Conservation (phyloP, 495 filamentous ascomycete species). For the Aspergillus haitiensis region DNA sequence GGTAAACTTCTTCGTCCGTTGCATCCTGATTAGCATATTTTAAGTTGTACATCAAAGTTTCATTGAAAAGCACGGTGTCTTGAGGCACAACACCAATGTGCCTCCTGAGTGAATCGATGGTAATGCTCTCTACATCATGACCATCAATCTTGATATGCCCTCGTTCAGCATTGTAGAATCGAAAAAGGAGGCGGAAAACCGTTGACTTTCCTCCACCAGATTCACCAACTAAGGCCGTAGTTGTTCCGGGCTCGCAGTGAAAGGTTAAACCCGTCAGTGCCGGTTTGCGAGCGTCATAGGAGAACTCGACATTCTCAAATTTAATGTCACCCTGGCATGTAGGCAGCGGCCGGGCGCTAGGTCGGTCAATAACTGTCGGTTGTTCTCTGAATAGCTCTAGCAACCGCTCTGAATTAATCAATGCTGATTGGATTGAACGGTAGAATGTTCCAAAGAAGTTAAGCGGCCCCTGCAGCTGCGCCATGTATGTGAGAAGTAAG, state of each 20-base stretch:
- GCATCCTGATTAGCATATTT: conserved; percentile 87
- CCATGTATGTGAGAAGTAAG: conserved; percentile 81
- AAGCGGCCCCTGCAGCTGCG: conserved; percentile 85
- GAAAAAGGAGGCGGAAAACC: conserved; percentile 92
- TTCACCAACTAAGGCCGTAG: conserved; percentile 93
- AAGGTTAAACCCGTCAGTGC: conserved; percentile 82
- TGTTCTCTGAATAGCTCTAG: conserved; percentile 93
- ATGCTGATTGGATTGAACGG: conserved; percentile 87
- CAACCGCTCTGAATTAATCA: conserved; percentile 96
- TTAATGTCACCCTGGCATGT: conserved; percentile 75
- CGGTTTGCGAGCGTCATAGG: conserved; percentile 84
- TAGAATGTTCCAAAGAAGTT: conserved; percentile 99
- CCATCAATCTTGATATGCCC: conserved; percentile 84
- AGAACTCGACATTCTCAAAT: conserved; percentile 85
- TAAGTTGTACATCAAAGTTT: conserved; percentile 94
- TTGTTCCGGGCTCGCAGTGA: conserved; percentile 81
- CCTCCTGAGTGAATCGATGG: conserved; percentile 86
- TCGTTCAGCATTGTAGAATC: conserved; percentile 81
- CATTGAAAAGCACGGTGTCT: conserved; percentile 95
- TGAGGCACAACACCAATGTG: conserved; percentile 96
- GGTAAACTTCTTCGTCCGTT: conserved; percentile 82
- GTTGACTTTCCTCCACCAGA: conserved; percentile 97
- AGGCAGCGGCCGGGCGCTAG: conserved; percentile 53
- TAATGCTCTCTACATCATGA: conserved; percentile 77
- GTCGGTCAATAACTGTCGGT: conserved; percentile 80